Evolutionary conservation across 2,329 filamentous ascomycete genomes (phyloP).

Genomic region (Colletotrichum gigasporum): DNA sequence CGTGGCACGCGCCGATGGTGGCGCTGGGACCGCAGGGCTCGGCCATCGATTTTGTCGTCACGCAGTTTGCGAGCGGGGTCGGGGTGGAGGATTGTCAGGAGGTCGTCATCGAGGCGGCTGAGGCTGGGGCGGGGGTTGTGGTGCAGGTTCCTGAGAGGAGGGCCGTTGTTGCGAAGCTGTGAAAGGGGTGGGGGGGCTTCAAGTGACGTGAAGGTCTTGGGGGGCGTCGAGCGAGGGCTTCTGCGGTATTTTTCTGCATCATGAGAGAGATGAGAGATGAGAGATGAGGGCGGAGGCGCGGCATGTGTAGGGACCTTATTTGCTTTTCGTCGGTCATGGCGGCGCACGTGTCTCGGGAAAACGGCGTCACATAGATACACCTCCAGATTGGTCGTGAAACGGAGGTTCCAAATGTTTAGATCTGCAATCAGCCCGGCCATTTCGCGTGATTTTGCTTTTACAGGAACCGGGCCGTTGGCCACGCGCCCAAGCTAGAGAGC

Average conservation of each 20-base stretch:
- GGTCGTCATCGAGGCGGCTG: conserved; percentile 54
- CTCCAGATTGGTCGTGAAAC: not conserved
- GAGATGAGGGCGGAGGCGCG: too few species aligned
- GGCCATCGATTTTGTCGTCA: conserved; percentile 85
- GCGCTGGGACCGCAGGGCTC: conserved; percentile 70
- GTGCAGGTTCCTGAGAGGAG: conserved; percentile 42
- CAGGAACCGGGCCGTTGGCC: too few species aligned
- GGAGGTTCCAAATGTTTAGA: not conserved
- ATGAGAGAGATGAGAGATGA: too few species aligned
- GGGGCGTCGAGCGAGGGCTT: not conserved
- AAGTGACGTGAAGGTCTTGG: not conserved
- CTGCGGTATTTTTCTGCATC: too few species aligned
- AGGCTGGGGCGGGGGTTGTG: conserved; percentile 51
- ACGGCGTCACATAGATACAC: not conserved
- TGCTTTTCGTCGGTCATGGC: not conserved
- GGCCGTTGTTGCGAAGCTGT: conserved; percentile 24
- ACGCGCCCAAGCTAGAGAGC: too few species aligned
- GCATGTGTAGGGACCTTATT: too few species aligned
- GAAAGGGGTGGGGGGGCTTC: not conserved
- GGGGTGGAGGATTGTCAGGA: conserved; percentile 89
- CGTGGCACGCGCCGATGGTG: conserved; percentile 97
- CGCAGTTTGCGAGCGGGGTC: conserved; percentile 89
- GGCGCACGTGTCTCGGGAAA: not conserved
- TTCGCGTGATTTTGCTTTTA: too few species aligned
- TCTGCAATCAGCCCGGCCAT: too few species aligned